A percentile compares a stretch with the other conserved stretches of the same genome.
These are phyloP conservation scores for Lipomyces lipofer DNA, from an alignment of 805 yeast species.

Conservation along the genomic window DNA sequence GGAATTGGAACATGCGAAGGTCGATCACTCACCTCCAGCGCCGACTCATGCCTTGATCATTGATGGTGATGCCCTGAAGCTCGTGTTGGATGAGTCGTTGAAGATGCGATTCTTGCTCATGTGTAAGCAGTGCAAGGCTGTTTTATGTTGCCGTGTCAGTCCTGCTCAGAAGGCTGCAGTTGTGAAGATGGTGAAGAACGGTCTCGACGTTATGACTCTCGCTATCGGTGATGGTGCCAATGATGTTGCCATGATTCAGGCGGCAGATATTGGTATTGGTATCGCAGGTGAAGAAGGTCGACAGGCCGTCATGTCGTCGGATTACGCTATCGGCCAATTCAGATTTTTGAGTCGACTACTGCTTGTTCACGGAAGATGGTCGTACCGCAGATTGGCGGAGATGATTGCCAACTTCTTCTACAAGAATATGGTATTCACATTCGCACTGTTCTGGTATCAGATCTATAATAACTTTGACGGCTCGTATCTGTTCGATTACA, in stretches of 20 bases:
- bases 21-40: conserved; percentile 65
- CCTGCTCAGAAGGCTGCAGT: conserved; percentile 82
- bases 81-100: conserved; percentile 46
- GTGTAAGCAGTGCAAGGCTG: conserved; percentile 74
- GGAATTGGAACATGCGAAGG: conserved; percentile 52
- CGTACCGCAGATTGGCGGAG: conserved; percentile 69
- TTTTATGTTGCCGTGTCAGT: conserved; percentile 81
- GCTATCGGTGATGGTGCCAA: conserved; percentile 88
- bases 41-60: conserved; percentile 61
- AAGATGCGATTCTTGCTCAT: conserved; percentile 61
- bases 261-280: conserved; percentile 83
- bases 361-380: conserved; percentile 83
- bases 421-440: conserved; percentile 71
- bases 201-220: conserved; percentile 69
- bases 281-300: conserved; percentile 87
- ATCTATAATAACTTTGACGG: conserved; percentile 70
- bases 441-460: conserved; percentile 77
- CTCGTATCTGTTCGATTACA: conserved; percentile 72
- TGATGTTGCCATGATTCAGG: conserved; percentile 86
- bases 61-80: conserved; percentile 65
- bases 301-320: conserved; percentile 84
- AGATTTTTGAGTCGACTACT: conserved; percentile 63
- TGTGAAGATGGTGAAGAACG: conserved; percentile 63
- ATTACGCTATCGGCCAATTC: conserved; percentile 81
- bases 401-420: conserved; percentile 79